These are phyloP conservation scores for Avena insularis DNA, from an alignment of 176 grass and related monocot genomes.

Conservation along the genomic window DNA sequence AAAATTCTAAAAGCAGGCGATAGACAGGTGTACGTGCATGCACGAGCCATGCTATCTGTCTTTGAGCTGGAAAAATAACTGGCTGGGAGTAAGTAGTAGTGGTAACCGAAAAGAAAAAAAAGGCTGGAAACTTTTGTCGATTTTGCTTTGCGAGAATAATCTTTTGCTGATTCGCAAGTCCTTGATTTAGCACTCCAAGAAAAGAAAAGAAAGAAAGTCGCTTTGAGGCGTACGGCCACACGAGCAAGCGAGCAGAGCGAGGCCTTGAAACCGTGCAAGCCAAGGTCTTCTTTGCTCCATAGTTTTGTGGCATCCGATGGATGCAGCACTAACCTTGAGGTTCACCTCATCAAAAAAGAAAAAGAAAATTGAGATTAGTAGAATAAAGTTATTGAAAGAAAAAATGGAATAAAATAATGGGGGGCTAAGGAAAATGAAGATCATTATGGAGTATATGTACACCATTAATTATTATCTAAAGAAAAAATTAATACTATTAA, in stretches of 20 bases:
- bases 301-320: constrained; percentile 28
- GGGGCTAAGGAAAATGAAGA: too few relatives aligned
- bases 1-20: background rate
- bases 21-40: background rate
- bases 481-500: too few relatives aligned
- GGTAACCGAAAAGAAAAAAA: constrained; percentile 7
- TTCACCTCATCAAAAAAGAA: background rate
- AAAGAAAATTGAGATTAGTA: background rate
- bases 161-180: background rate
- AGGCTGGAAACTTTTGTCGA: background rate
- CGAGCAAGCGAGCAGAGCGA: background rate
- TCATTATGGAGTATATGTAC: too few relatives aligned
- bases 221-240: constrained; percentile 32
- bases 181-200: constrained; percentile 33
- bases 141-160: background rate
- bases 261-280: constrained; percentile 3
- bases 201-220: constrained; percentile 14
- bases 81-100: background rate
- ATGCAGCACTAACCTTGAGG: constrained; percentile 6
- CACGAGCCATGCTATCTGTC: background rate
- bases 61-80: background rate
- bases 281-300: background rate
- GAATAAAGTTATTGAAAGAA: too few relatives aligned
- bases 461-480: too few relatives aligned
- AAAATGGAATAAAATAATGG: too few relatives aligned